phyloP scores from a whole-genome alignment of 495 filamentous ascomycete genomes.

The Penicillium bialowiezense region DNA sequence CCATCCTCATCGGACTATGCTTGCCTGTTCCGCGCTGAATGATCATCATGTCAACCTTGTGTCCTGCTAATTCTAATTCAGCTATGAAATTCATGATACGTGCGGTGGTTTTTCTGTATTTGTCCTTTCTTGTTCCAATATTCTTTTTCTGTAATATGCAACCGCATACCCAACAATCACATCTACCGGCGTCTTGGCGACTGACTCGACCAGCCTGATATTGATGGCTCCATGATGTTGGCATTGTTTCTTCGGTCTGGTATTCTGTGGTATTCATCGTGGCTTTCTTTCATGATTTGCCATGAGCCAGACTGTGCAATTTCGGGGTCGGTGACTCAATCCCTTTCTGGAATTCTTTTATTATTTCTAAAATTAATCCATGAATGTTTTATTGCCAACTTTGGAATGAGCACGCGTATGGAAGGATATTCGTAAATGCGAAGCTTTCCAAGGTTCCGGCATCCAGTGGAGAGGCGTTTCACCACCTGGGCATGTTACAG shows the following conservation, averaged over 20 bases:
- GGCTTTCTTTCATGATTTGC: too few species aligned
- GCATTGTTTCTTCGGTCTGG: background rate
- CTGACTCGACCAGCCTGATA: background rate
- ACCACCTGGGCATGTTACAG: too few species aligned
- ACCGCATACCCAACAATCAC: conserved; percentile 8
- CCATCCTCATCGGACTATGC: conserved; percentile 90
- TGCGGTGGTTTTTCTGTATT: background rate
- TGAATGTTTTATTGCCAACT: too few species aligned
- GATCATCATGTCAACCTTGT: conserved; percentile 49
- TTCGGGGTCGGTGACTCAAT: too few species aligned
- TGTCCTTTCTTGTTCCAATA: conserved; percentile 1
- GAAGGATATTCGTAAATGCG: too few species aligned
- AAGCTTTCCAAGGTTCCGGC: too few species aligned
- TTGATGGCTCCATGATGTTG: conserved; percentile 2
- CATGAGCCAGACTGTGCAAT: too few species aligned
- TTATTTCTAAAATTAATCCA: too few species aligned
- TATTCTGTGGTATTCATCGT: too few species aligned
- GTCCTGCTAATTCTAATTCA: conserved; percentile 32
- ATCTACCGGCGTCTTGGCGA: conserved; percentile 16
- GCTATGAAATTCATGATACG: conserved; percentile 4
- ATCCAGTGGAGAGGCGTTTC: too few species aligned
- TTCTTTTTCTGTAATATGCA: conserved; percentile 15
- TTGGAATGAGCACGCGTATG: too few species aligned
- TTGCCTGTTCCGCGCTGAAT: conserved; percentile 70
- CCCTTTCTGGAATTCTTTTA: too few species aligned